Evolutionary conservation across 2,329 filamentous ascomycete species (phyloP).

Genomic region (Aspergillus transmontanensis): DNA sequence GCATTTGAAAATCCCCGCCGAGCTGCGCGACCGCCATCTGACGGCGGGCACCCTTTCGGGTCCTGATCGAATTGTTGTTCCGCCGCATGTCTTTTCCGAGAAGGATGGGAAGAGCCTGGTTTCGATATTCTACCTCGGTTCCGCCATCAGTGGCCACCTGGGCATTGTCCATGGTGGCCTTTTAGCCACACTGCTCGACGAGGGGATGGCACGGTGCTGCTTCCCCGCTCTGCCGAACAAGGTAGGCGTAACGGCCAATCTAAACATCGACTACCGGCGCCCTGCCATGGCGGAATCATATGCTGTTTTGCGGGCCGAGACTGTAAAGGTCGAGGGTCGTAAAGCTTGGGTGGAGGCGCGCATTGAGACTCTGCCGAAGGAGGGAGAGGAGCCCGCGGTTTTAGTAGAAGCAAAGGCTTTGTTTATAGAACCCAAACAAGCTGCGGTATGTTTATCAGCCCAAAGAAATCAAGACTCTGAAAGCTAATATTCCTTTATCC

Average conservation of each 20-base stretch:
- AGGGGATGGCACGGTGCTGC: conserved; percentile 83
- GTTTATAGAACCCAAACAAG: conserved; percentile 85
- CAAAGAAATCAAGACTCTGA: not conserved
- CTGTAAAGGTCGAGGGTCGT: conserved; percentile 82
- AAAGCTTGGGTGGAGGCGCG: conserved; percentile 93
- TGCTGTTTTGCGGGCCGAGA: conserved; percentile 76
- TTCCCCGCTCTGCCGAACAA: conserved; percentile 87
- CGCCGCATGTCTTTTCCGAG: conserved; percentile 77
- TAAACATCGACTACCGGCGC: conserved; percentile 79
- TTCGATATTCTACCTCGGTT: conserved; percentile 74
- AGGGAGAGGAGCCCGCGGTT: conserved; percentile 65
- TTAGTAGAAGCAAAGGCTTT: conserved; percentile 82
- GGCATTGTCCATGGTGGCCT: conserved; percentile 89
- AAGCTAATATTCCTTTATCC: not conserved
- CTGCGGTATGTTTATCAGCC: conserved; percentile 61
- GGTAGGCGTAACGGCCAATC: conserved; percentile 76
- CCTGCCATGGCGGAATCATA: conserved; percentile 76
- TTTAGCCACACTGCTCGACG: conserved; percentile 89
- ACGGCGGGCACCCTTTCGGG: conserved; percentile 80
- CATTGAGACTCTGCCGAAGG: conserved; percentile 74
- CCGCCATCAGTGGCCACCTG: conserved; percentile 82
- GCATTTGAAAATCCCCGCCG: conserved; percentile 79
- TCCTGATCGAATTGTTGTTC: conserved; percentile 74
- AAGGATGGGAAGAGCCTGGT: conserved; percentile 69
- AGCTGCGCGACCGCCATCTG: conserved; percentile 72